phyloP scores from a whole-genome alignment of 495 filamentous ascomycete genomes.

The Aspergillus mulundensis region DNA sequence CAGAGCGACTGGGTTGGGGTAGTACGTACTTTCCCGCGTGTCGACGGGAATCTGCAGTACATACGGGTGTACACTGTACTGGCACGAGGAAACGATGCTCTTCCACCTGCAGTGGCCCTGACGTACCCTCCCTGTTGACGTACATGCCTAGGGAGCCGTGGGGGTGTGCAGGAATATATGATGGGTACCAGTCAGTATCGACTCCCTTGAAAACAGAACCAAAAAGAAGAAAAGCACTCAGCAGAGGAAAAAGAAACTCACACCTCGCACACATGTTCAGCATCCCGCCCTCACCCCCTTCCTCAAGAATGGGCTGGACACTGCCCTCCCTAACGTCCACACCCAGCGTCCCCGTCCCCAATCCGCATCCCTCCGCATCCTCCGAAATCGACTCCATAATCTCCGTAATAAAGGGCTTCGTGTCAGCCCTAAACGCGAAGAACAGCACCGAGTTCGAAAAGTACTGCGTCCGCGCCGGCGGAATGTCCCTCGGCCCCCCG shows the following conservation, averaged over 20 bases:
- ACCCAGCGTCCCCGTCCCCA: background rate
- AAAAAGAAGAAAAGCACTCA: background rate
- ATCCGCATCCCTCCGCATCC: background rate
- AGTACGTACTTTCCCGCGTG: background rate
- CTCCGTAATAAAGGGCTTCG: constrained; percentile 30
- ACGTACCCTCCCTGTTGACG: background rate
- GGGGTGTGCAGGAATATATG: too few relatives aligned
- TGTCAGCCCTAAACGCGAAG: constrained; percentile 30
- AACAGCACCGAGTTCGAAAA: constrained; percentile 34
- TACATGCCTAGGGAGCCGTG: too few relatives aligned
- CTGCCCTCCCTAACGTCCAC: background rate
- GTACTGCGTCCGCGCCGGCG: constrained; percentile 35
- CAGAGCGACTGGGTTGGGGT: background rate
- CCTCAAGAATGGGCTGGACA: background rate
- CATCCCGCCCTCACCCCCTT: background rate
- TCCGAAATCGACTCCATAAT: constrained; percentile 32
- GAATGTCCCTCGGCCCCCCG: constrained; percentile 37
- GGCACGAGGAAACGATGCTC: background rate
- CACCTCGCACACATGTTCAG: background rate
- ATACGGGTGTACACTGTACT: background rate
- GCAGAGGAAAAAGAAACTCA: too few relatives aligned
- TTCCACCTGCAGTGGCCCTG: background rate
- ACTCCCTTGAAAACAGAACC: too few relatives aligned
- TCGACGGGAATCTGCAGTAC: constrained; percentile 5
- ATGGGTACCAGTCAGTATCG: too few relatives aligned